phyloP scores from a whole-genome alignment of 2,329 filamentous ascomycete species.

The Trichoderma sp. region DNA sequence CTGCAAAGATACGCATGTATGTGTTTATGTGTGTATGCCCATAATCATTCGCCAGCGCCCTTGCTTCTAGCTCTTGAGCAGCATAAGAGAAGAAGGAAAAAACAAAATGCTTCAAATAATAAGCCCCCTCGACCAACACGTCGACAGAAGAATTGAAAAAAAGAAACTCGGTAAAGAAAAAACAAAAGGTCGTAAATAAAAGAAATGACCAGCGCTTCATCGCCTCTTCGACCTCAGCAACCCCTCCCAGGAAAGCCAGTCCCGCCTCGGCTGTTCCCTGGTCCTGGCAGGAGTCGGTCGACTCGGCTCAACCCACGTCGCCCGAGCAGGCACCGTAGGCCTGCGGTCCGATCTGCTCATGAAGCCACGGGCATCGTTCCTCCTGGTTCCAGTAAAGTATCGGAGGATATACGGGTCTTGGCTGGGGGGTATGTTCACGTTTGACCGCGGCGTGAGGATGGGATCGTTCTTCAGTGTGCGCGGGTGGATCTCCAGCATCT shows the following conservation, averaged over 20 bases:
- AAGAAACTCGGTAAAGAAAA: too few species aligned
- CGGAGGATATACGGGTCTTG: conserved; percentile 43
- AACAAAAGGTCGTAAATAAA: too few species aligned
- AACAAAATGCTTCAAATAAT: too few species aligned
- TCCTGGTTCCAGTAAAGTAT: conserved; percentile 33
- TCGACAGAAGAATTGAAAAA: too few species aligned
- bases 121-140: too few species aligned
- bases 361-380: not conserved
- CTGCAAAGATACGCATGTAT: not conserved
- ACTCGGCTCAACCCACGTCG: conserved; percentile 33
- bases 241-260: conserved; percentile 33
- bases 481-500: conserved; percentile 46
- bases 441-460: conserved; percentile 38
- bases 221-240: conserved; percentile 35
- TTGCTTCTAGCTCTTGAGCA: not conserved
- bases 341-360: conserved; percentile 24
- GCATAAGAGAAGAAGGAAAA: not conserved
- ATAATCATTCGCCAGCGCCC: not conserved
- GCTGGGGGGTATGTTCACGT: conserved; percentile 43
- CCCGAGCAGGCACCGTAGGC: conserved; percentile 24
- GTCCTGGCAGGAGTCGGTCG: conserved; percentile 29
- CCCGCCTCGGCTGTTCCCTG: conserved; percentile 13
- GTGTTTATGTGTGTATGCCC: not conserved
- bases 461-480: conserved; percentile 46
- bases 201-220: too few species aligned